Base-by-base conservation (phyloP, 2,329 filamentous ascomycete genomes). In the Claviceps fusiformis region DNA sequence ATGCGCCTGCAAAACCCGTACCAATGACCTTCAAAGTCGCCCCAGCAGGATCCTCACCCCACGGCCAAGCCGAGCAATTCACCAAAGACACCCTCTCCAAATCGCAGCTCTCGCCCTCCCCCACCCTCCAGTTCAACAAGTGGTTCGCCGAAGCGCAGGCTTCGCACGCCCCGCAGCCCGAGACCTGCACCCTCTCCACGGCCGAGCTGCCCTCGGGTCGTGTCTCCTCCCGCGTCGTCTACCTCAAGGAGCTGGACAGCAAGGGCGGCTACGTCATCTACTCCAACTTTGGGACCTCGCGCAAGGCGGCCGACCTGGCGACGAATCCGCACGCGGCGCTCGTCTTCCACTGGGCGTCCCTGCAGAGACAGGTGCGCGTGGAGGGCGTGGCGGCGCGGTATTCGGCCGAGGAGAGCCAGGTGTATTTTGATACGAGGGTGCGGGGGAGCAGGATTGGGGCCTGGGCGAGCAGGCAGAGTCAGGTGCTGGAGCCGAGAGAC, bases 381-480 rank as follows among this genome's bases (percentile, higher is more conserved):
- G 93, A 98, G 71, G 93, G 93, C 1, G 66, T 68, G 5, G 80
- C 85, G 0, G 83, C 86, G 68, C 74, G 89, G 45, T 70, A 95
- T 56, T 74, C 74, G 0, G 64, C 70, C 0, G 85, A 82, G 63
- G 90, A 96, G 73, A 90, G 85, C 60, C 83, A 86, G 72, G 65
- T 67, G 19, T 86, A 86, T 67, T 86, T 75, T 62, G 80, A 84
- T 64, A 83, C 82, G 17, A 70, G 83, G 47, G 89, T 89, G 51
- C 75, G 93, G 3, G 92, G 89, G 0, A 89, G 84, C 64, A 76
- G 90, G 60, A 79, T 98, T 57, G 93, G 93, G 0, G 93, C 91
- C 1, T 97, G 93, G 93, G 89, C 93, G 11, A 95, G 89, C 68
- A 78, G 81, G 69, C 93, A 98, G 80, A 95, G 87, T 65, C 76